Evolutionary conservation across 164 flowering plant species (phyloP), one percentile per base, ranked within the genome.

Genomic region (Kingdonia uniflora): DNA sequence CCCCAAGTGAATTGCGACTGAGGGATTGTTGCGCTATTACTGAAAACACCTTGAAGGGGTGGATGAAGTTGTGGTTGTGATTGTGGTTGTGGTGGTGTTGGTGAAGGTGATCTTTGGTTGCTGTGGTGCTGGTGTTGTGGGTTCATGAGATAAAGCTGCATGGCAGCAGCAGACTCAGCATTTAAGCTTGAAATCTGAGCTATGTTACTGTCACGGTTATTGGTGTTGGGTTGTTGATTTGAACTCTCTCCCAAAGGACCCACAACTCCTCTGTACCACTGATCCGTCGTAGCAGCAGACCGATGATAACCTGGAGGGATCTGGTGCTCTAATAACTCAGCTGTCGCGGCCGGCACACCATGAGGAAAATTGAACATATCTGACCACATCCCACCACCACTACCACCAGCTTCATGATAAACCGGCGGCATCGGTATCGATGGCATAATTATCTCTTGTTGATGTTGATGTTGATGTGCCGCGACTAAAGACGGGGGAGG

Each of bases 61-160:
- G 17, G 71, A 22, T 11, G 71, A 54, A 1, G 71, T 2, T 20
- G 33, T 44, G n/a, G n/a, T n/a, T n/a, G n/a, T n/a, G n/a, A n/a
- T n/a, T n/a, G n/a, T n/a, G n/a, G n/a, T 41, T 11, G 11, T 41
- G 68, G 60, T 21, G 67, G 61, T 21, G 67, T 52, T 45, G 67
- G 62, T 49, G 69, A 58, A 1, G 88, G 82, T 35, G 89, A 74
- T 61, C 79, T 71, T 49, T 74, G n/a, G n/a, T n/a, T n/a, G n/a
- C n/a, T n/a, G 4, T 29, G 35, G 8, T 29, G 35, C 35, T 4
- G 35, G 6, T 29, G 73, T 19, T 65, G 82, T 26, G 96, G 96
- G 55, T 88, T 92, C 84, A 78, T 76, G 0, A 85, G 68, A 48
- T 84, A 92, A 65, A 92, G 87, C 59, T 92, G 98, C 98, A 92